Evolutionary conservation across 371 early-diverging fungal genomes (phyloP), one percentile per base, ranked within the genome.

Genomic region (Mucor irregularis): DNA sequence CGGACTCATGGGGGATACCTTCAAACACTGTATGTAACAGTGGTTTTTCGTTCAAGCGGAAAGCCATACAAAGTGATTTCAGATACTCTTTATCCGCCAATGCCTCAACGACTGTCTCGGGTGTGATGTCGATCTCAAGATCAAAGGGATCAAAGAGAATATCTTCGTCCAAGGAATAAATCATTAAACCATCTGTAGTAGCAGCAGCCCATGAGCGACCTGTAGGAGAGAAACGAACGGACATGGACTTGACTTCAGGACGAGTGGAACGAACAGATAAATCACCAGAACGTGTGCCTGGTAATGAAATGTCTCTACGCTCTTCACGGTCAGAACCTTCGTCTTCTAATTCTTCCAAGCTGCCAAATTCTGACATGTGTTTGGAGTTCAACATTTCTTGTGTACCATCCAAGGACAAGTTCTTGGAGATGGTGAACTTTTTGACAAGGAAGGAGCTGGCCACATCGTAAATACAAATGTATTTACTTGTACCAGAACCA

Each of bases 121-220:
- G 96, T 2, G 97, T 98, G 34, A 99, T 90, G 56, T 97, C 94
- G 29, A 93, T 82, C 58, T 97, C 97, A 2, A 99, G 84, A 71
- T 98, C 97, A 68, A 95, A 96, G 16, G 99, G 99, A 76, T 99
- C 99, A 63, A 99, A 99, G 40, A 91, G 53, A 25, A 95, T 76
- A 2, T 83, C 80, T 55, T 97, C 94, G 65, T 98, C 97, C 30
- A 98, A 69, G 9, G 96, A 90, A 72, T 95, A 98, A 42, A 98
- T 85, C 58, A 97, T 61, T 24, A 99, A 72, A 4, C 99, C 99
- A 58, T 97, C 95, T 4, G 97, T 95, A n/a, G 97, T 87, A 1
- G 96, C 96, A 0, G 96, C 95, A 2, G 96, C 95, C 94, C 94
- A 99, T 10, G 94, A 84, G 16, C 93, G 83, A 9, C 95, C 96